Percentiles rank a stretch among this genome's conserved stretches.
Evolutionary conservation across 192 early-diverging fungal genomes (phyloP).

Genomic region (Pilobolus umbonatus): DNA sequence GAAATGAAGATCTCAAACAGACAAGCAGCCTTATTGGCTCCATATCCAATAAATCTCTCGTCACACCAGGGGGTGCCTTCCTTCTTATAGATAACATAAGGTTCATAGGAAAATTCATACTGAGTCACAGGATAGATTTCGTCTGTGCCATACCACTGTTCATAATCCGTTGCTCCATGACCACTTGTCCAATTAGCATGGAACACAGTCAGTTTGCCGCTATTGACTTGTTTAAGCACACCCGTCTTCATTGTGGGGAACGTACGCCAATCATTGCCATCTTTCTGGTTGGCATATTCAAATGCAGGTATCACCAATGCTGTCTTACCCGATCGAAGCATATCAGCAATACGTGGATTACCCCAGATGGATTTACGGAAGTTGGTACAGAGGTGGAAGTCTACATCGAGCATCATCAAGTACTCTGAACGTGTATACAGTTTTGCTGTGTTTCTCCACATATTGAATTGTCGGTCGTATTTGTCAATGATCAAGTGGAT

Average conservation of each 20-base stretch:
- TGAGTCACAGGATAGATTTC: slow-evolving; percentile 45
- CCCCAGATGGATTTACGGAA: slow-evolving; percentile 37
- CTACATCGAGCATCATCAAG: slow-evolving; percentile 55
- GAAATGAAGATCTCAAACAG: slow-evolving; percentile 51
- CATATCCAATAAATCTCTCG: slow-evolving; percentile 51
- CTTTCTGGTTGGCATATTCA: slow-evolving; percentile 45
- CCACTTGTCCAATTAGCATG: slow-evolving; percentile 43
- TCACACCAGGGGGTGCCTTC: slow-evolving; percentile 49
- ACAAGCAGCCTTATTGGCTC: slow-evolving; percentile 52
- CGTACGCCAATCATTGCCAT: slow-evolving; percentile 43
- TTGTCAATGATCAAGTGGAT: slow-evolving; percentile 52
- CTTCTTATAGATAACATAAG: slow-evolving; percentile 47
- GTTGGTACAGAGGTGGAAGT: slow-evolving; percentile 52
- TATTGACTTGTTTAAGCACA: slow-evolving; percentile 37
- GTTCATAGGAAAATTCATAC: slow-evolving; percentile 52
- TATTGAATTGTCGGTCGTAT: slow-evolving; percentile 58
- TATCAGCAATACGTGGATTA: slow-evolving; percentile 27
- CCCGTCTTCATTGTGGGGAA: slow-evolving; percentile 41
- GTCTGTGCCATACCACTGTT: slow-evolving; percentile 34
- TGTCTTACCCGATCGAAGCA: slow-evolving; percentile 38
- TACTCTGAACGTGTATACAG: slow-evolving; percentile 55
- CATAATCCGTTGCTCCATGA: slow-evolving; percentile 52
- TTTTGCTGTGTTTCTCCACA: slow-evolving; percentile 60
- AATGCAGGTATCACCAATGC: slow-evolving; percentile 55
- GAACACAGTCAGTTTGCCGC: slow-evolving; percentile 45